These are phyloP conservation scores for Edaphochlamys debaryana DNA, from an alignment of 139 green algal species.

Conservation along the genomic window DNA sequence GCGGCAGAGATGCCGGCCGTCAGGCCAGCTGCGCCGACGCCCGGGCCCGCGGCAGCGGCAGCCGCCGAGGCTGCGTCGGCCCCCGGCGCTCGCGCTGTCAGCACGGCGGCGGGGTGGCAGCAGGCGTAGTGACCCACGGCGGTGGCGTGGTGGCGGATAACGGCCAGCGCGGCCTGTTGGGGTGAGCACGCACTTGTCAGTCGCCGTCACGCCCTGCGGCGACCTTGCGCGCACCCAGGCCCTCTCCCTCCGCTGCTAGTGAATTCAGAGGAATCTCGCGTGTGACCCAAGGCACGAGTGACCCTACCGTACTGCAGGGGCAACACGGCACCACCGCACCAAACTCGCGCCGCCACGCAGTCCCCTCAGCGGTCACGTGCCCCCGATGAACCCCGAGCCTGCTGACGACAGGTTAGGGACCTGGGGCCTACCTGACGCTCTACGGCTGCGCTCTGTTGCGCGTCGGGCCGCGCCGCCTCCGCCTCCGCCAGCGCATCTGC, in stretches of 20 bases:
- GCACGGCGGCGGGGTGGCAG: constrained; percentile 4
- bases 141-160: background rate
- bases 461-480: background rate
- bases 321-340: too few relatives aligned
- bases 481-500: constrained; percentile 50
- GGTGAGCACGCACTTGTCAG: too few relatives aligned
- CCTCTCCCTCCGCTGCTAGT: too few relatives aligned
- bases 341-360: too few relatives aligned
- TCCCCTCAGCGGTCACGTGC: too few relatives aligned
- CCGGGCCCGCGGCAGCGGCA: constrained; percentile 54
- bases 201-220: too few relatives aligned
- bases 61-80: constrained; percentile 16
- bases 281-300: too few relatives aligned
- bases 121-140: background rate
- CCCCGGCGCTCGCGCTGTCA: background rate
- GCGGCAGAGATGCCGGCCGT: background rate
- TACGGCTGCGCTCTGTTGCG: constrained; percentile 36
- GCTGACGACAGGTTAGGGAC: too few relatives aligned
- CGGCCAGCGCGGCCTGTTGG: background rate
- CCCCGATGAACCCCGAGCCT: too few relatives aligned
- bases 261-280: too few relatives aligned
- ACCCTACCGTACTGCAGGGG: too few relatives aligned
- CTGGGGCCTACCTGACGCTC: constrained; percentile 20
- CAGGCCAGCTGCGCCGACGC: background rate
- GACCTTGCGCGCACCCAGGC: too few relatives aligned